A percentile compares a stretch with the other conserved stretches of the same genome.
Evolutionary conservation across 2,329 filamentous ascomycete genomes (phyloP).

Genomic region (Didymella exigua): DNA sequence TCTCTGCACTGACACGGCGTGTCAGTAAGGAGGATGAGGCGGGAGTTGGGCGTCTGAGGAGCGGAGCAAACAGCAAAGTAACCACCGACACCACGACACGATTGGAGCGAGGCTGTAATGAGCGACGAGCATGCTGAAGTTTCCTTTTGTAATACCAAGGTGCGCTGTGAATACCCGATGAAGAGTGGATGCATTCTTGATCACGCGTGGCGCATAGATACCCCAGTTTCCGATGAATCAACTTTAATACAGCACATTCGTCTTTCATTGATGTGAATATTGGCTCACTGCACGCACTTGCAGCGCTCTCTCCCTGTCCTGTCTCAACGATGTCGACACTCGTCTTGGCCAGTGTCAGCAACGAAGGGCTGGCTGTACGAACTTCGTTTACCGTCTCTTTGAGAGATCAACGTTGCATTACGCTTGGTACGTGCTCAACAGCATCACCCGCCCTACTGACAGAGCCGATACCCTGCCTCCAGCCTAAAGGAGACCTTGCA

Average conservation of each 20-base stretch:
- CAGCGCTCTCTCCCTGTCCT: too few species aligned
- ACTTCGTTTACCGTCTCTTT: too few species aligned
- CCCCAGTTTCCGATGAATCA: constrained; percentile 27
- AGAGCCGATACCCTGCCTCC: too few species aligned
- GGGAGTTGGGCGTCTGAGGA: constrained; percentile 23
- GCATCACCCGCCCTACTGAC: too few species aligned
- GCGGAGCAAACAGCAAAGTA: background rate
- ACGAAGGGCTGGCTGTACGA: too few species aligned
- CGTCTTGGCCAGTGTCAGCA: too few species aligned
- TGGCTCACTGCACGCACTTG: too few species aligned
- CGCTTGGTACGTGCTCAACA: too few species aligned
- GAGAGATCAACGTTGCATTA: too few species aligned
- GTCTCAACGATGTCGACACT: too few species aligned
- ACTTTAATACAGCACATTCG: constrained; percentile 14
- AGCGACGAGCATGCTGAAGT: constrained; percentile 15
- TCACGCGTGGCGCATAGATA: constrained; percentile 31
- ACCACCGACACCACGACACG: background rate
- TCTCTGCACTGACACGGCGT: constrained; percentile 11
- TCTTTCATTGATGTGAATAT: background rate
- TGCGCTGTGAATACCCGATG: constrained; percentile 17
- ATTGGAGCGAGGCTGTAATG: constrained; percentile 8
- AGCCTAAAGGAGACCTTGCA: too few species aligned
- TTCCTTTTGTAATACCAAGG: constrained; percentile 17
- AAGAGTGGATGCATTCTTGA: constrained; percentile 23
- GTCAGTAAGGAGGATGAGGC: constrained; percentile 23